Evolutionary conservation across 2,329 filamentous ascomycete species (phyloP).

Genomic region (Pseudovirgaria hyperparasitica): DNA sequence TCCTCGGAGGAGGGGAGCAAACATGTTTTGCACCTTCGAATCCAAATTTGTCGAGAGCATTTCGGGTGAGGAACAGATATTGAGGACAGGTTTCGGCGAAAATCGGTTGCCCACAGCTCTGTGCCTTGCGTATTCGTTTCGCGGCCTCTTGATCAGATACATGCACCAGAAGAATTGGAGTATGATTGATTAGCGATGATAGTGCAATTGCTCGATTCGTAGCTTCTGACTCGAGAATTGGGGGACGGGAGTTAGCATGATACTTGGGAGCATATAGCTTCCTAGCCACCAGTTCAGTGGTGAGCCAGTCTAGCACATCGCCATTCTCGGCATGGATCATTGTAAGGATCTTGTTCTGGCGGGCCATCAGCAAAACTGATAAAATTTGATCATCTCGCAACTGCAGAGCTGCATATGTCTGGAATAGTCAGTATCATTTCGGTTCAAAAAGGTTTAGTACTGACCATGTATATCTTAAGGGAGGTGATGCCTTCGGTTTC

Average conservation of each 20-base stretch:
- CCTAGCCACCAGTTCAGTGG: conserved; percentile 36
- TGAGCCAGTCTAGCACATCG: conserved; percentile 42
- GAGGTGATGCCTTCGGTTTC: conserved; percentile 25
- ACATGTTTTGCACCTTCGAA: conserved; percentile 45
- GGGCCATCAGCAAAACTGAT: conserved; percentile 25
- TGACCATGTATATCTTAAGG: conserved; percentile 34
- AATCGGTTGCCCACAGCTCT: conserved; percentile 36
- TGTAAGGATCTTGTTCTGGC: conserved; percentile 35
- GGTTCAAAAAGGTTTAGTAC: too few relatives aligned
- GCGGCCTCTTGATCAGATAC: conserved; percentile 36
- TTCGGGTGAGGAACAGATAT: conserved; percentile 41
- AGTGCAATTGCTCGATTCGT: conserved; percentile 41
- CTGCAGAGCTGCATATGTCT: conserved; percentile 26
- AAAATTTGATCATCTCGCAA: conserved; percentile 26
- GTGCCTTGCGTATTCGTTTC: conserved; percentile 34
- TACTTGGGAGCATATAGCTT: conserved; percentile 38
- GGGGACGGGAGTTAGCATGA: conserved; percentile 37
- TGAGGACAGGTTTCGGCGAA: conserved; percentile 45
- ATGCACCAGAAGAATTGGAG: conserved; percentile 42
- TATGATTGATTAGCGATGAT: conserved; percentile 36
- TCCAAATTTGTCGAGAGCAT: conserved; percentile 36
- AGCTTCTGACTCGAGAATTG: conserved; percentile 39
- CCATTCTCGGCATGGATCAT: conserved; percentile 46
- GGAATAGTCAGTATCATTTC: too few relatives aligned
- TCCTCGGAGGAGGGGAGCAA: conserved; percentile 40